A percentile compares a stretch with the other conserved stretches of the same genome.
phyloP scores from a whole-genome alignment of 2,329 filamentous ascomycete species.

The Fonsecaea nubica region DNA sequence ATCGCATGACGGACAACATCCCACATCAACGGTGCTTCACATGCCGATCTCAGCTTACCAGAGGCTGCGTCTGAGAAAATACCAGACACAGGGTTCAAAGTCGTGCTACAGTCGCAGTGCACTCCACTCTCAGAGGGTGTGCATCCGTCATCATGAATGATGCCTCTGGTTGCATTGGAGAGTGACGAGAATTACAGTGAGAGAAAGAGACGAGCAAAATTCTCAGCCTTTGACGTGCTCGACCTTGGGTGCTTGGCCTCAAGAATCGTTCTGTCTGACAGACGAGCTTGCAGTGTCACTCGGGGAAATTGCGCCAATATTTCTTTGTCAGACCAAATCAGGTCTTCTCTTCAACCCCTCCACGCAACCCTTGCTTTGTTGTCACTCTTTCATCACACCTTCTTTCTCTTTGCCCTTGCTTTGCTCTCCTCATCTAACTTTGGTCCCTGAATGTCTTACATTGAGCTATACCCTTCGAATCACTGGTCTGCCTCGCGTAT shows the following conservation, averaged over 20 bases:
- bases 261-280: not conserved
- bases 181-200: not conserved
- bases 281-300: not conserved
- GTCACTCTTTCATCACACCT: not conserved
- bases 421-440: not conserved
- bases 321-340: not conserved
- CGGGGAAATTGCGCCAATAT: not conserved
- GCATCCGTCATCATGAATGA: not conserved
- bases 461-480: not conserved
- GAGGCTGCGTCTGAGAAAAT: not conserved
- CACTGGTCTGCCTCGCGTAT: not conserved
- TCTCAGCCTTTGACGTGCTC: not conserved
- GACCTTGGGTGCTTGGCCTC: too few relatives aligned
- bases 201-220: not conserved
- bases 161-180: not conserved
- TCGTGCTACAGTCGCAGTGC: not conserved
- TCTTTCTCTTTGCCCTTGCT: not conserved
- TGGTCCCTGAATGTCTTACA: not conserved
- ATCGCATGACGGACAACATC: not conserved
- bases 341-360: not conserved
- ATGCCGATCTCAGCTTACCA: not conserved
- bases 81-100: not conserved
- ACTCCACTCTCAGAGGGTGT: not conserved
- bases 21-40: not conserved
- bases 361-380: not conserved